Conservation (phyloP, 2,329 filamentous ascomycete genomes). For the Alternaria sp. region DNA sequence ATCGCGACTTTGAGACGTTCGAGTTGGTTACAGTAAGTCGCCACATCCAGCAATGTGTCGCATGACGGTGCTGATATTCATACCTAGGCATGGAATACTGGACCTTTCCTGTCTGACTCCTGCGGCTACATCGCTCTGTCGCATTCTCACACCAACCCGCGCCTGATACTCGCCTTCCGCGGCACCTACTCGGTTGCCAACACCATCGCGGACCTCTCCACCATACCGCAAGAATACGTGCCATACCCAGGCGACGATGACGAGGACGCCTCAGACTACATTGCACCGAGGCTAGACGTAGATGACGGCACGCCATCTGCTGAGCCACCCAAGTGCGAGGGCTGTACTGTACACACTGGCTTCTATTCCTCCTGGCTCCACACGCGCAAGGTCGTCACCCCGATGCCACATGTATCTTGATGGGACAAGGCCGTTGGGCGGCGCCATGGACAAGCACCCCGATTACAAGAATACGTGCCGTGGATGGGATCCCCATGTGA, state of each 20-base stretch:
- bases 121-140: constrained; percentile 95
- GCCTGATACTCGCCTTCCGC: constrained; percentile 87
- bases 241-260: constrained; percentile 74
- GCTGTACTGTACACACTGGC: constrained; percentile 92
- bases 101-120: constrained; percentile 83
- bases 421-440: too few relatives aligned
- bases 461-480: constrained; percentile 74
- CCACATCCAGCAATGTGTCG: constrained; percentile 4
- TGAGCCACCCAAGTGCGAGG: constrained; percentile 68
- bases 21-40: constrained; percentile 70
- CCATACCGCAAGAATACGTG: constrained; percentile 86
- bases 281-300: constrained; percentile 27
- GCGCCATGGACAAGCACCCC: constrained; percentile 66
- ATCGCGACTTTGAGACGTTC: constrained; percentile 81
- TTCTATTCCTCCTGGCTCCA: constrained; percentile 86
- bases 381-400: constrained; percentile 72
- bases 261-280: constrained; percentile 46
- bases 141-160: constrained; percentile 65
- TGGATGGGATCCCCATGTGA: constrained; percentile 80
- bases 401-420: constrained; percentile 68
- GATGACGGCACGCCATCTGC: constrained; percentile 36
- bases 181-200: constrained; percentile 95
- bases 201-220: constrained; percentile 88
- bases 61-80: constrained; percentile 14
- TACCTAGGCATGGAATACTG: constrained; percentile 84